Base-by-base conservation (phyloP, 2,329 filamentous ascomycete species). In the Bretziella fagacearum region DNA sequence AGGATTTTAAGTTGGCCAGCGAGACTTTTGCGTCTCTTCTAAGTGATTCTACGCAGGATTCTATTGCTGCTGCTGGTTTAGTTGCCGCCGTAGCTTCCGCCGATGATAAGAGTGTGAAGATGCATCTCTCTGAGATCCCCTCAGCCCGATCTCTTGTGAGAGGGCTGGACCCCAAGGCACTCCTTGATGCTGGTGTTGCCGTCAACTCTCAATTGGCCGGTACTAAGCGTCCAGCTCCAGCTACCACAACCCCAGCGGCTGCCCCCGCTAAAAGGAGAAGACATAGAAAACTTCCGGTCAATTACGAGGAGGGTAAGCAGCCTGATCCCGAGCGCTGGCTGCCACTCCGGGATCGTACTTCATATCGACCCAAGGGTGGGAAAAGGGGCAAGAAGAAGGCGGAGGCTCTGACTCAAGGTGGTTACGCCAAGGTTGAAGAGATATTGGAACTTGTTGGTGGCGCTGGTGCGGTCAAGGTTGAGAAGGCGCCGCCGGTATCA, bases 271-370 rank as follows among this genome's bases (percentile, higher is more conserved):
- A 75, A 57, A 65, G 71, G 51, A 77, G 74, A 57, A 73, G 71
- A 56, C 67, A 71, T 58, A 72, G 67, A 48, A 74, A 74, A 55
- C 66, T 83, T 56, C 81, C 81, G 26, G 84, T 84, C 63, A 72
- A 79, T 56, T 84, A 76, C 57, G 83, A 85, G 50, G 73, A 83
- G 45, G 75, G 71, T 55, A 93, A 86, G 68, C 79, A 77, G 53
- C 74, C 84, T 27, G 91, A 98, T 61, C 79, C 85, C 0, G 91
- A 98, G 63, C 73, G 91, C 52, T 98, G 91, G 91, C 64, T 98
- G 51, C 89, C 91, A 10, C 68, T 96, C 56, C 78, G 82, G 45
- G 91, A 98, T 60, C 74, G 91, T 49, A 91, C 83, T 55, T 83
- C 77, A 33, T 98, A 94, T 63, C 70, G 82, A 41, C 86, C 87